Base-by-base conservation (phyloP, 1,284 basidiomycete species). In the Amylostereum chailletii region DNA sequence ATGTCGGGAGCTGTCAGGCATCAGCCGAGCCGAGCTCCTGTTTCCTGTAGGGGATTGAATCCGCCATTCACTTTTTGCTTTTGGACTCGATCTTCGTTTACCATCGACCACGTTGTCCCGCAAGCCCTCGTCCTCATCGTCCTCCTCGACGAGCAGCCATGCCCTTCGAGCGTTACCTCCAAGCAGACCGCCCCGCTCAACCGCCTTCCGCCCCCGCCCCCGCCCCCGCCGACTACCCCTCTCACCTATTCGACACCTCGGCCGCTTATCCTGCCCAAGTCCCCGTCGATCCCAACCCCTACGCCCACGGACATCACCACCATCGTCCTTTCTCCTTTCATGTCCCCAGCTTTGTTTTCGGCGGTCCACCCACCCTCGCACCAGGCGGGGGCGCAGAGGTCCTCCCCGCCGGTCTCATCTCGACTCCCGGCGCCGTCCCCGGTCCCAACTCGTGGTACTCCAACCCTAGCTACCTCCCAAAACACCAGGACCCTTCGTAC, bases 351-450 rank as follows among this genome's bases (percentile, higher is more conserved):
- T 86, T 82, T 60, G 74, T 86, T 62, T 67, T 79, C 55, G 64
- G 65, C 48, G 72, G 73, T 3, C 67, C 74, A 0, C 78, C 81
- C 9, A 72, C 75, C 5, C 71, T 86, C 30, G 80, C 80, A 2
- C 76, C 73, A 3, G 83, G 82, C n/a, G 83, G 84, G 34, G 83
- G 85, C 42, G 83, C 79, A 8, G 85, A 87, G 61, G 77, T 83
- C 7, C 59, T 86, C 11, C 75, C 79, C 1, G 66, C 70, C 5
- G 69, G 74, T 37, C 63, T 77, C 48, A 62, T 75, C 38, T 63
- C 62, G 38, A 58, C 59, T 54, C 47, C 65, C 51, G 55, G 62
- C 52, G 59, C 62, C 19, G 19, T 19, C 19, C 19, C 19, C 19
- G 19, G 19, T 19, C 19, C 19, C 19, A 19, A 19, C 48, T 70